Percentiles rank a stretch among this genome's conserved stretches.
Evolutionary conservation across 1,284 basidiomycete genomes (phyloP).

Genomic region (Ganoderma lingzhi): DNA sequence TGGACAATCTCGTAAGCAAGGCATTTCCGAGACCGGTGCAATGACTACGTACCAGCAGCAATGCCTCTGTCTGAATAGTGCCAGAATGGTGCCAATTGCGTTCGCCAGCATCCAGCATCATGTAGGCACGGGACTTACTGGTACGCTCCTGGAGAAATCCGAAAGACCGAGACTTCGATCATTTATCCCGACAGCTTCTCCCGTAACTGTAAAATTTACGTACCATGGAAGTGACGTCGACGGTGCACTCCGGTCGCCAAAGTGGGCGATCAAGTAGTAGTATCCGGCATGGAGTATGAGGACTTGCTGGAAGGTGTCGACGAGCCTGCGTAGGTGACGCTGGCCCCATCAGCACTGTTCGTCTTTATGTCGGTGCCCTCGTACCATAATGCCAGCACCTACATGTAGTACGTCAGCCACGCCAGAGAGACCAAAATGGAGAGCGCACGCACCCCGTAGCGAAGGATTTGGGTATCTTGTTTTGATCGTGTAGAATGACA

Average conservation of each 20-base stretch:
- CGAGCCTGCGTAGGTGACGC: neutral
- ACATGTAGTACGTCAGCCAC: neutral
- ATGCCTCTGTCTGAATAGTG: neutral
- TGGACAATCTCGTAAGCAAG: neutral
- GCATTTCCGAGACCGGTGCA: neutral
- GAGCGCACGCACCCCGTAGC: neutral
- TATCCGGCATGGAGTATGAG: constrained; percentile 8
- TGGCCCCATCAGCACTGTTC: neutral
- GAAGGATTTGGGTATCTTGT: neutral
- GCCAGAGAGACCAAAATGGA: neutral
- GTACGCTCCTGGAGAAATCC: neutral
- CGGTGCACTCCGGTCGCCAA: neutral
- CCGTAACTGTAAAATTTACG: neutral
- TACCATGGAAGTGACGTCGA: constrained; percentile 11
- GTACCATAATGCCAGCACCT: neutral
- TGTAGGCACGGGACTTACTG: neutral
- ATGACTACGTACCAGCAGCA: neutral
- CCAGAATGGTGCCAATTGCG: neutral
- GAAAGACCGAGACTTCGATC: neutral
- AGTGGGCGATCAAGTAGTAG: constrained; percentile 7
- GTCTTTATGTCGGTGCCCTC: neutral
- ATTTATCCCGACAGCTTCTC: neutral
- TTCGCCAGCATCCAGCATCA: neutral
- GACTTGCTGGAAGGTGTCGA: constrained; percentile 12
- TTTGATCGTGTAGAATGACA: neutral